Conservation (phyloP, 306 rosid genomes). For the Lablab purpureus region DNA sequence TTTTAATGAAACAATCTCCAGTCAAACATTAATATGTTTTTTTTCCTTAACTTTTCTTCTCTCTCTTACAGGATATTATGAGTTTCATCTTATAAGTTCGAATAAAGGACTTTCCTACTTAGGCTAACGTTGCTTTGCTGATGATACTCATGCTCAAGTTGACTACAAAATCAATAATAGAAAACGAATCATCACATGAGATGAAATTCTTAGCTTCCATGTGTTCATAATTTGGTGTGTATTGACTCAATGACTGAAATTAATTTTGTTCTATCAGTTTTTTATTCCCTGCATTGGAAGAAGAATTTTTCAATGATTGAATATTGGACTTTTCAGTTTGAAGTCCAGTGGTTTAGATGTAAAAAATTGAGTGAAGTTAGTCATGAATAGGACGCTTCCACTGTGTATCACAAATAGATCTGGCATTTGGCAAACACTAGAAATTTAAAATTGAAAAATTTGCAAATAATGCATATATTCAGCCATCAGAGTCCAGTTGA, state of each 20-base stretch:
- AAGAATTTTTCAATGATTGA: background rate
- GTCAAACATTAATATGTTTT: too few relatives aligned
- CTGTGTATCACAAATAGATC: background rate
- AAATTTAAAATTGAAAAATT: background rate
- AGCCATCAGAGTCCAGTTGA: background rate
- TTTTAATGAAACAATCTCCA: too few relatives aligned
- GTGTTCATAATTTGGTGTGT: background rate
- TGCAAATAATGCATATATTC: background rate
- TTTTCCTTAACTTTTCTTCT: background rate
- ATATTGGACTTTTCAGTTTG: background rate
- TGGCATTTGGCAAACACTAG: background rate
- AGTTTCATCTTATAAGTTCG: too few relatives aligned
- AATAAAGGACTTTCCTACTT: too few relatives aligned
- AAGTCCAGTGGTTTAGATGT: background rate
- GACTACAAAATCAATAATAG: background rate
- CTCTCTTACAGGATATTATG: background rate
- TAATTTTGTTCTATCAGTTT: background rate
- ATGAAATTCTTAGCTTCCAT: background rate
- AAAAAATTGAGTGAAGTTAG: background rate
- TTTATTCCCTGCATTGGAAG: background rate
- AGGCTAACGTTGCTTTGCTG: background rate
- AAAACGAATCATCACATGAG: background rate
- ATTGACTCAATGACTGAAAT: background rate
- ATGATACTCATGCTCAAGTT: conserved; percentile 17
- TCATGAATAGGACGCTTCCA: background rate